Conservation (phyloP, 2,329 filamentous ascomycete genomes). For the Seiridium unicorne region DNA sequence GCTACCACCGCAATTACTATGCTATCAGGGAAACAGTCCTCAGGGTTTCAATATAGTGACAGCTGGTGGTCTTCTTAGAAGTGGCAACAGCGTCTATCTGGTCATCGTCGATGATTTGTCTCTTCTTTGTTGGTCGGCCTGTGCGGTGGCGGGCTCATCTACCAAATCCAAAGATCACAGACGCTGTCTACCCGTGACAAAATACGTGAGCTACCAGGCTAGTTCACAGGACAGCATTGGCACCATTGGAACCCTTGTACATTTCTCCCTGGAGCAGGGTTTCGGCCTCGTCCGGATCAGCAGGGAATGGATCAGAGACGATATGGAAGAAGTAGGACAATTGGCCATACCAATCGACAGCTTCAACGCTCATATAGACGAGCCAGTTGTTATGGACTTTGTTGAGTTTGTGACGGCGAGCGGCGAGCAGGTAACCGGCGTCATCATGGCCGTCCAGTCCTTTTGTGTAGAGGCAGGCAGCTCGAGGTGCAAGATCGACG, state of each 20-base stretch:
- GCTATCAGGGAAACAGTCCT: constrained; percentile 2
- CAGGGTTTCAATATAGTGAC: constrained; percentile 10
- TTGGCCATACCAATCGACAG: constrained; percentile 8
- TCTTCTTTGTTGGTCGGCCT: constrained; percentile 10
- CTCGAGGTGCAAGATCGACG: neutral
- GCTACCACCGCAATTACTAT: constrained; percentile 9
- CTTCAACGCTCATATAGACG: constrained; percentile 7
- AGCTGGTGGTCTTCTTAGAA: constrained; percentile 10
- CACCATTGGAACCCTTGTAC: constrained; percentile 8
- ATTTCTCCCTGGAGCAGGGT: constrained; percentile 12
- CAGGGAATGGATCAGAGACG: constrained; percentile 6
- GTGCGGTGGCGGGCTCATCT: constrained; percentile 1
- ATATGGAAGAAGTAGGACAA: constrained; percentile 8
- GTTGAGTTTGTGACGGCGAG: constrained; percentile 11
- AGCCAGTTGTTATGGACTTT: constrained; percentile 12
- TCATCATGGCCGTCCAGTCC: constrained; percentile 6
- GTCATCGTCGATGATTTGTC: constrained; percentile 10
- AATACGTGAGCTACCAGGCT: constrained; percentile 6
- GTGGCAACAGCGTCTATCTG: constrained; percentile 12
- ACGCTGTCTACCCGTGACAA: constrained; percentile 4
- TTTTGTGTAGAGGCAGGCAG: constrained; percentile 8
- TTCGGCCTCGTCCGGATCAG: constrained; percentile 11
- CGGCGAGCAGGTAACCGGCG: constrained; percentile 13
- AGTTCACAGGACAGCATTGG: constrained; percentile 7
- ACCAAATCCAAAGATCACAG: constrained; percentile 8